Base-by-base conservation (phyloP, 495 filamentous ascomycete genomes). In the Lichenothelia convexa region DNA sequence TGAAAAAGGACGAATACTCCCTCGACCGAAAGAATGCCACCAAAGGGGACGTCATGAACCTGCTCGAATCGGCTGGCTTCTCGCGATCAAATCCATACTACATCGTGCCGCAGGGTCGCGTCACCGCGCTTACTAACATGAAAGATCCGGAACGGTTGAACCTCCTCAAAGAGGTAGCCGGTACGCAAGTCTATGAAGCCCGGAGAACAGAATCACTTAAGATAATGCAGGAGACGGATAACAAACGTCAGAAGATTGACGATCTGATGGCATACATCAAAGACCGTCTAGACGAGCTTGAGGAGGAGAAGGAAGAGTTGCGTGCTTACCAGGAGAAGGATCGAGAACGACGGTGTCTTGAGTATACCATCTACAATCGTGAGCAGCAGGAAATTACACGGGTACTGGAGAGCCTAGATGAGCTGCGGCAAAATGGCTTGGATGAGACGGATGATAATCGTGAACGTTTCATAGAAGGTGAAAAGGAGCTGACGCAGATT, bases 1-100 rank as follows among this genome's bases (percentile, higher is more conserved):
- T 85, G 35, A 95, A 99, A 59, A 97, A 99, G 60, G 89, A 99
- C 47, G 89, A 99, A 59, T 99, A 95, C 50, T 91, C 84, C 7
- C 68, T 95, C 0, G 89, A 99, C 54, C 73, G 82, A 46, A 95
- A 94, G 60, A 93, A 89, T 45, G 84, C 84, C 16, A 94, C 85
- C 18, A 93, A 93, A 52, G 65, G 73, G 43, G 89, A 99, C 53
- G 87, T 99, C 5, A 79, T 89, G 68, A 93, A 93, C 53, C 67
- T 95, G 21, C 72, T 99, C 15, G 89, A 99, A 54, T 86, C 83
- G 6, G 89, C 89, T 4, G 89, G 89, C 16, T 95, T 99, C 56
- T 93, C 86, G 35, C 78, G 82, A 41, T 92, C 86, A 39, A 99
- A 99, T 55, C 89, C 89, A 16, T 99, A 94, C 63, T 99, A 95